Evolutionary conservation across 495 filamentous ascomycete genomes (phyloP), one percentile per base, ranked within the genome.

Genomic region (Xylaria scruposa): DNA sequence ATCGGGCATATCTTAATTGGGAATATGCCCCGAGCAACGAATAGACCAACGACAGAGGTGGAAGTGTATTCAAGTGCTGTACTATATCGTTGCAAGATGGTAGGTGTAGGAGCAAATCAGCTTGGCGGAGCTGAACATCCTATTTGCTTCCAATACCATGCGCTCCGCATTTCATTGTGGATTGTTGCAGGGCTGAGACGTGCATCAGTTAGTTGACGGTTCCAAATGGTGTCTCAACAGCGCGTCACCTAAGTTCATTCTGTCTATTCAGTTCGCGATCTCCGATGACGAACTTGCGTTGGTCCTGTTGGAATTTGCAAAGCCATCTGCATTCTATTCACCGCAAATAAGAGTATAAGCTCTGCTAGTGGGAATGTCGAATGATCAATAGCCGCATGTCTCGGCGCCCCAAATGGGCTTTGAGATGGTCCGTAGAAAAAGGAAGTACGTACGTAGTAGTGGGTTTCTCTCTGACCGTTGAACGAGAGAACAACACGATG

Each of bases 41-140:
- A 38, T 19, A 31, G 36, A 67, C 42, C 44, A 40, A 15, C 29
- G 31, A 40, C 46, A 17, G 42, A 53, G 10, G 49, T 21, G 26
- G 61, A 64, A 64, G 26, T 15, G 61, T 7, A 3, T 64, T 42
- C 3, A 29, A 21, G 63, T 26, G 26, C 38, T 19, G 7, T 38
- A 24, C 46, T 66, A 53, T 49, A 33, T 40, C 42, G 42, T 49
- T 65, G 29, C 40, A 64, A 21, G 38, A 40, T 31, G 46, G 15
- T 59, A 59, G 19, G 61, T 64, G 47, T 66, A 66, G 26, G 42
- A 46, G 61, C 21, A 64, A 64, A 2, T 24, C 13, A 64, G 42
- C 8, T 64, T 29, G 19, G 63, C 44, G 63, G 63, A 46, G 44
- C 44, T 53, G 31, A 51, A 24, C 46, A 4, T 29, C 17, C 40